These are phyloP conservation scores for Heracleum sosnowskyi DNA, from an alignment of 129 eudicot genomes.

Conservation along the genomic window DNA sequence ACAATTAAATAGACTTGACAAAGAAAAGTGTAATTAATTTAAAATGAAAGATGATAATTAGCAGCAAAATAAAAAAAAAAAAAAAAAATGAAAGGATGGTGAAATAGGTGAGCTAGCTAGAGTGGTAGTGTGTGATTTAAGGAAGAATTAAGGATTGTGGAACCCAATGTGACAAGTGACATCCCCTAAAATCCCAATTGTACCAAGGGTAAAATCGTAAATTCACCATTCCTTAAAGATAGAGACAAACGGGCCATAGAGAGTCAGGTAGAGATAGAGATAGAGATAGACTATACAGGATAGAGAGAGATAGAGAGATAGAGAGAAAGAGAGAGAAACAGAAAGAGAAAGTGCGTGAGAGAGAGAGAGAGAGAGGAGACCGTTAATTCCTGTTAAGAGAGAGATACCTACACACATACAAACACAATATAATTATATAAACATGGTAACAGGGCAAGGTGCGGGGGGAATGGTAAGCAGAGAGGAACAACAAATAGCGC, in stretches of 20 bases:
- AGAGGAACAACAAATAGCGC: background rate
- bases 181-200: no score
- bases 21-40: no score
- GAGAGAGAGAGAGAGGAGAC: no score
- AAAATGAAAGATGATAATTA: no score
- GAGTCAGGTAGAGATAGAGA: background rate
- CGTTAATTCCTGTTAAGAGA: background rate
- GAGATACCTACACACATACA: background rate
- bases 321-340: background rate
- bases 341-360: background rate
- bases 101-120: no score
- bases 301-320: background rate
- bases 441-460: background rate
- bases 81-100: no score
- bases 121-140: no score
- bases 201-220: background rate
- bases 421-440: background rate
- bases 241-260: background rate
- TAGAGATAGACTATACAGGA: background rate
- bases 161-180: no score
- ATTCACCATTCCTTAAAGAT: background rate
- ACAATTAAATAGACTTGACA: no score
- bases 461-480: background rate
- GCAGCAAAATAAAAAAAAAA: no score
- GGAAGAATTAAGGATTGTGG: no score